Conservation (phyloP, 2,329 filamentous ascomycete genomes). For the Macrophomina phaseolina region DNA sequence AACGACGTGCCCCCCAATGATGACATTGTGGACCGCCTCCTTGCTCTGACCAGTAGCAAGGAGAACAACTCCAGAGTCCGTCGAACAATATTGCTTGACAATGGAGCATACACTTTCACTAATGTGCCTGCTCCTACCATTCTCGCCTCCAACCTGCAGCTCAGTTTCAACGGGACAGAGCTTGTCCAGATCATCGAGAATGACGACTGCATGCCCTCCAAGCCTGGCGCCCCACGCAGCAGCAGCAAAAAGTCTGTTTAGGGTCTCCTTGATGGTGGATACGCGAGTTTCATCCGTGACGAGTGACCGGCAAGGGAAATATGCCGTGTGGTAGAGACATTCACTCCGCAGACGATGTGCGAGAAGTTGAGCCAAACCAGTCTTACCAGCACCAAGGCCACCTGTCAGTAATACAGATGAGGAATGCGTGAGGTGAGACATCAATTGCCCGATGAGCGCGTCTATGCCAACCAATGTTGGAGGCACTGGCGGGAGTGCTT, state of each 20-base stretch:
- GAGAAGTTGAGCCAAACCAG: slow-evolving; percentile 76
- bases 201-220: slow-evolving; percentile 81
- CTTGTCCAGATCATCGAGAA: slow-evolving; percentile 92
- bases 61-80: slow-evolving; percentile 80
- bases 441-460: slow-evolving; percentile 71
- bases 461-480: slow-evolving; percentile 85
- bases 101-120: slow-evolving; percentile 87
- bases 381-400: slow-evolving; percentile 89
- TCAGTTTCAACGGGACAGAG: slow-evolving; percentile 94
- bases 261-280: slow-evolving; percentile 86
- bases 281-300: slow-evolving; percentile 91
- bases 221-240: slow-evolving; percentile 90
- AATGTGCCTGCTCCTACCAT: slow-evolving; percentile 87
- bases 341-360: slow-evolving; percentile 75
- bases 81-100: slow-evolving; percentile 81
- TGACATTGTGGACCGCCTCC: slow-evolving; percentile 86
- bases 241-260: slow-evolving; percentile 82
- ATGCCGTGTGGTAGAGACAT: slow-evolving; percentile 79
- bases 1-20: slow-evolving; percentile 90
- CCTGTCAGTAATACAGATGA: slow-evolving; percentile 92
- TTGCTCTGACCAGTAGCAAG: slow-evolving; percentile 92
- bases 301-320: slow-evolving; percentile 84
- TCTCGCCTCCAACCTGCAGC: slow-evolving; percentile 90
- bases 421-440: slow-evolving; percentile 78
- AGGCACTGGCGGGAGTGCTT: slow-evolving; percentile 59